A percentile compares a stretch with the other conserved stretches of the same genome.
These are phyloP conservation scores for Conringia planisiliqua DNA, from an alignment of 345 rosid species.

Conservation along the genomic window DNA sequence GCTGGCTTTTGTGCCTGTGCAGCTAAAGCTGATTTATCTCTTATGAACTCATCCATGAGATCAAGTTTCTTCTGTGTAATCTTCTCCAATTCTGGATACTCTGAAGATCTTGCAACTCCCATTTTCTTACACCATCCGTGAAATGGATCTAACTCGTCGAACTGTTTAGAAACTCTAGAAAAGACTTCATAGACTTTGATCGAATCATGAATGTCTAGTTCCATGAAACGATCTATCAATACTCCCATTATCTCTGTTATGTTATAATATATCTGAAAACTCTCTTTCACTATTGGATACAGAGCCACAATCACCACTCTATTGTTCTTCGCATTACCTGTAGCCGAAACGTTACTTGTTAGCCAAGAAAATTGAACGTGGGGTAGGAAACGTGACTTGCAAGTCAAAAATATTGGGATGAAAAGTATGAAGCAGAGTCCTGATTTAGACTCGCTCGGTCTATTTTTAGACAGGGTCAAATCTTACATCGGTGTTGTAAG, in stretches of 20 bases:
- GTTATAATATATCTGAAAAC: slow-evolving; percentile 68
- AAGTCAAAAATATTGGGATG: not conserved
- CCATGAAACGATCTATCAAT: slow-evolving; percentile 68
- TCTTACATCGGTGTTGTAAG: not conserved
- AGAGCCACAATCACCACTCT: slow-evolving; percentile 76
- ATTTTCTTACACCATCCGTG: slow-evolving; percentile 66
- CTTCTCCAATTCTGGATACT: slow-evolving; percentile 75
- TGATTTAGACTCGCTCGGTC: not conserved
- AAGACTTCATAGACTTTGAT: slow-evolving; percentile 66
- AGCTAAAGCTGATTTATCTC: slow-evolving; percentile 56
- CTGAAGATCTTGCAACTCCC: slow-evolving; percentile 64
- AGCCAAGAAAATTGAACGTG: not conserved
- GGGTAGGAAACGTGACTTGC: not conserved
- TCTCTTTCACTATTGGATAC: slow-evolving; percentile 63
- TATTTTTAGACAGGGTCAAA: not conserved
- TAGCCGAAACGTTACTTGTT: not conserved
- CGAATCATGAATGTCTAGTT: slow-evolving; percentile 56
- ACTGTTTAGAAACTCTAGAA: slow-evolving; percentile 51
- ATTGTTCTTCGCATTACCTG: slow-evolving; percentile 62
- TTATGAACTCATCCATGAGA: slow-evolving; percentile 71
- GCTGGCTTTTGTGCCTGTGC: slow-evolving; percentile 28
- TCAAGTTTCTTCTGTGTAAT: slow-evolving; percentile 76
- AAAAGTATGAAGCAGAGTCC: not conserved
- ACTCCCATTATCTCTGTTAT: slow-evolving; percentile 54
- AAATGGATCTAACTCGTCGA: slow-evolving; percentile 59